Conservation (phyloP, 2,329 filamentous ascomycete genomes). For the Bisporella sp. region DNA sequence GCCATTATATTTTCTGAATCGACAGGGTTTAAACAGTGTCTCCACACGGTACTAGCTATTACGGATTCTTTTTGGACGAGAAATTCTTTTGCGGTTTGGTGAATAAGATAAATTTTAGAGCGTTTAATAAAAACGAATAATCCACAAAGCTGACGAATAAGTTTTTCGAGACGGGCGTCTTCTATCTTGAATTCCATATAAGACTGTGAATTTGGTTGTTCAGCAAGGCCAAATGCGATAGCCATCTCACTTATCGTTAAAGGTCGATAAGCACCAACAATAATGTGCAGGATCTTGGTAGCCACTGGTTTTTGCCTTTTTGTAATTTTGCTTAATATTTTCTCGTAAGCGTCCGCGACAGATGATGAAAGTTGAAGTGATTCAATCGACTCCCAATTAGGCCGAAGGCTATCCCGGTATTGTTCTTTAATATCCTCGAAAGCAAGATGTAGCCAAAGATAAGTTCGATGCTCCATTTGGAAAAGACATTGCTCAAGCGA, state of each 20-base stretch:
- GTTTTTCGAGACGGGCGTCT: constrained; percentile 8
- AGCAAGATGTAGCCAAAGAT: constrained; percentile 9
- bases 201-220: not conserved
- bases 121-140: constrained; percentile 30
- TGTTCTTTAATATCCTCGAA: constrained; percentile 4
- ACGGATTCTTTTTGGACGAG: constrained; percentile 7
- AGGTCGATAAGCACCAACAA: constrained; percentile 28
- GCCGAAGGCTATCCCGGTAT: not conserved
- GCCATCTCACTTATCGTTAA: constrained; percentile 16
- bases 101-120: constrained; percentile 29
- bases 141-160: constrained; percentile 27
- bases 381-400: not conserved
- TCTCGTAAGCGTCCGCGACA: constrained; percentile 29
- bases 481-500: constrained; percentile 3
- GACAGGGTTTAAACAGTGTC: too few species aligned
- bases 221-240: not conserved
- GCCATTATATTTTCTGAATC: too few species aligned
- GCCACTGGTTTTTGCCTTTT: constrained; percentile 16
- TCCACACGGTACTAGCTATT: too few species aligned
- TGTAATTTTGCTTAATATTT: constrained; percentile 25
- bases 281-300: constrained; percentile 28
- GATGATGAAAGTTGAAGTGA: constrained; percentile 8
- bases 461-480: constrained; percentile 5
- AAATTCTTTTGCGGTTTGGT: constrained; percentile 34
- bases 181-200: not conserved